Evolutionary conservation across 495 filamentous ascomycete species (phyloP).

Genomic region (Daldinia concentrica): DNA sequence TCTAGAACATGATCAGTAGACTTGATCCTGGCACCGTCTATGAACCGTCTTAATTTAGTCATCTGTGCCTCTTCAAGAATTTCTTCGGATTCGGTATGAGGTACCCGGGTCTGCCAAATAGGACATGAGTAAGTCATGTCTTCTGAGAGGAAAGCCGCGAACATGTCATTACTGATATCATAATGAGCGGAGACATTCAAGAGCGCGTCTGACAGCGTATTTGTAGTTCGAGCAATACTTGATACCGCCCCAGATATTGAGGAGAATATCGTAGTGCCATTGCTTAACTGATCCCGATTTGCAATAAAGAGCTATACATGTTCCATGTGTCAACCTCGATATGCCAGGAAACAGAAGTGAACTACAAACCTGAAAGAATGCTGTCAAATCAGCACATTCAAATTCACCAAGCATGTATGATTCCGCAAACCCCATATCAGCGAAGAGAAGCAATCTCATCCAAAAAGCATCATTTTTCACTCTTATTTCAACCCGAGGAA

Average conservation of each 20-base stretch:
- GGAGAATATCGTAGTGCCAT: conserved; percentile 68
- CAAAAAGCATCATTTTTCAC: conserved; percentile 71
- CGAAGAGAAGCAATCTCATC: conserved; percentile 70
- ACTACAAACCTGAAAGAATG: conserved; percentile 67
- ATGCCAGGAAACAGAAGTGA: background rate
- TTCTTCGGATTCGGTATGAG: conserved; percentile 53
- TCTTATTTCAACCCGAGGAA: conserved; percentile 56
- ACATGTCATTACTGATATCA: conserved; percentile 79
- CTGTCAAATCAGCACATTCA: conserved; percentile 67
- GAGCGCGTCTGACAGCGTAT: conserved; percentile 70
- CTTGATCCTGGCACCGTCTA: conserved; percentile 67
- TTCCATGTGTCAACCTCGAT: background rate
- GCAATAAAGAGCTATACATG: conserved; percentile 67
- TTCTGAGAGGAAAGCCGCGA: conserved; percentile 73
- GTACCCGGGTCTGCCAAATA: conserved; percentile 61
- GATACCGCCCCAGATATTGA: conserved; percentile 60
- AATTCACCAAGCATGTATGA: conserved; percentile 76
- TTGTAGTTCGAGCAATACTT: conserved; percentile 64
- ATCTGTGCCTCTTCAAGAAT: conserved; percentile 70
- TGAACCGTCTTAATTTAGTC: conserved; percentile 69
- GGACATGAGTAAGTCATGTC: conserved; percentile 84
- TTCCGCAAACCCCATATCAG: conserved; percentile 79
- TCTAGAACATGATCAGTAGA: conserved; percentile 71
- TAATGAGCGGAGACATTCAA: conserved; percentile 76
- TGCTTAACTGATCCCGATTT: conserved; percentile 65